Base-by-base conservation (phyloP, 75 land plant species). In the Selaginella moellendorffii region DNA sequence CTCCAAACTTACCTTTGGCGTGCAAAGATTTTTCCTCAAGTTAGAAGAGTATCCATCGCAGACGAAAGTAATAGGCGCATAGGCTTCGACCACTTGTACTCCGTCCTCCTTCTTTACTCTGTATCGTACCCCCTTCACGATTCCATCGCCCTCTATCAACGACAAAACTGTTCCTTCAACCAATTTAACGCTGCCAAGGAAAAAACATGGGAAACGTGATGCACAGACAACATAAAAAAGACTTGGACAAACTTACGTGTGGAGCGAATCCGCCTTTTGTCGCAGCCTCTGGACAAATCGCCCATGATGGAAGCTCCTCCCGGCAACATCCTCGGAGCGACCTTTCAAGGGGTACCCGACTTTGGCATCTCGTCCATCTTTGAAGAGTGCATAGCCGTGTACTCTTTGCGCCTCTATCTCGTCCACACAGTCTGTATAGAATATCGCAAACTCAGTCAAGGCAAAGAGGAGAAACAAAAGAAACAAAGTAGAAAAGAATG, bases 11-110 rank as follows among this genome's bases (percentile, higher is more conserved):
- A 90, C 96, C 91, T 90, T 79, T 1, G 88, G 80, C 28, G 31
- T 65, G 70, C 97, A 90, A 52, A 90, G 92, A 17, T 88, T 77
- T 26, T 83, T 80, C 54, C 96, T 70, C 70, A 90, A 63, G 67
- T 90, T 90, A 64, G 97, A 90, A 64, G 86, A 90, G 68, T 90
- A 90, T 19, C 96, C 96, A 78, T 90, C 96, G 69, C 96, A 90
- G n/a, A 90, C 95, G 68, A 90, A 67, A 24, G 97, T 90, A 21
- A 90, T 69, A 59, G 97, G 88, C 23, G 97, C 97, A 76, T 65
- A 72, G 52, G 80, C 88, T 64, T 74, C 75, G 22, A 72, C 28
- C 63, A 74, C 85, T 64, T 74, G 72, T 24, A 74, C 28, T 62
- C 74, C 85, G 29, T 72, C 65, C 28, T 91, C 93, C 73, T 53